Evolutionary conservation across 2,329 filamentous ascomycete genomes (phyloP).

Genomic region (Pseudogymnoascus sp.): DNA sequence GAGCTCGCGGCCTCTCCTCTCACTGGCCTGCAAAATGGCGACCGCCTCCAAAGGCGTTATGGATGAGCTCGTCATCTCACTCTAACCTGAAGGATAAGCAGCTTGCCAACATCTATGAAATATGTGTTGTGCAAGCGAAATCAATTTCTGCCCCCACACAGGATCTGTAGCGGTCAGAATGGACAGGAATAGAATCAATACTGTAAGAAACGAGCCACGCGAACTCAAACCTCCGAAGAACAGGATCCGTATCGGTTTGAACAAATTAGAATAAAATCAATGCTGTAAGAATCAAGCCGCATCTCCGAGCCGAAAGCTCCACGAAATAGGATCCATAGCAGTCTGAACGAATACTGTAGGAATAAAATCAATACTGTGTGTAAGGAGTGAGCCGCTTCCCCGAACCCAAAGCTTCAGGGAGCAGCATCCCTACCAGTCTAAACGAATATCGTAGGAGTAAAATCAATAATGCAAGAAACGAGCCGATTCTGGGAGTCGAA

Average conservation of each 20-base stretch:
- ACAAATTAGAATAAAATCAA: neutral
- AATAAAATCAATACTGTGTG: neutral
- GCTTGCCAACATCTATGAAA: neutral
- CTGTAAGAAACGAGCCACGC: neutral
- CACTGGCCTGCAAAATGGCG: neutral
- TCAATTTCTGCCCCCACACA: neutral
- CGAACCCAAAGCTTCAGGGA: neutral
- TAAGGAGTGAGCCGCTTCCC: neutral
- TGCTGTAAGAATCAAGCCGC: neutral
- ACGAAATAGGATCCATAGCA: neutral
- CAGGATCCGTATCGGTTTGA: neutral
- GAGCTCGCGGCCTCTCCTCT: neutral
- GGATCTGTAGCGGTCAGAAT: neutral
- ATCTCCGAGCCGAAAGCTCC: neutral
- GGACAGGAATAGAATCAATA: neutral
- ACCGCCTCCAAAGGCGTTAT: neutral
- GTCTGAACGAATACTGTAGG: neutral
- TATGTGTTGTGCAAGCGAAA: neutral
- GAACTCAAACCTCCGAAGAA: neutral
- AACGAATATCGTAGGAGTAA: neutral
- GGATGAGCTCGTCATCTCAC: neutral
- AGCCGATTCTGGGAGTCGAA: neutral
- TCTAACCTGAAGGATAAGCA: neutral
- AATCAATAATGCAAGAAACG: neutral
- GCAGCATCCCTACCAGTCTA: neutral